Evolutionary conservation across 805 yeast species (phyloP), one percentile per base, ranked within the genome.

Genomic region (Hanseniaspora thailandica): DNA sequence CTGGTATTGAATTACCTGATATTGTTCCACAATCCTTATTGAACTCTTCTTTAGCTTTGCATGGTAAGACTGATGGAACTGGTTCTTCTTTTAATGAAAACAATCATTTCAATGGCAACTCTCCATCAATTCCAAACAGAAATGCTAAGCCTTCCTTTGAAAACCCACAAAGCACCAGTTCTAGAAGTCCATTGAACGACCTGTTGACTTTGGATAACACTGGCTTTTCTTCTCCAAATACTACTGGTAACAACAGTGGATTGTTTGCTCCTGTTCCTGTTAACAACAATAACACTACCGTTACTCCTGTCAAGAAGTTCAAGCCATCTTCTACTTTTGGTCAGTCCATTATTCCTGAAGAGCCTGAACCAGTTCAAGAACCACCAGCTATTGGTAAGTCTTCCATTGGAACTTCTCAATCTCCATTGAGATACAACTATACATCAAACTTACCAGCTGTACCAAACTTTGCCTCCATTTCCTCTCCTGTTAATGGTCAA

Each of bases 281-380:
- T 17, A 19, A 39, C 46, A 61, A 67, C 13, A 65, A 68, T 46
- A 57, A 69, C 10, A 33, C 26, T 36, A 31, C 25, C 20, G 60
- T 67, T 28, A 59, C 68, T 25, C 66, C 67, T 39, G 57, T 66
- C 7, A 69, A 67, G 56, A 67, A 69, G 43, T 90, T 89, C 68
- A 83, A 78, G 52, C 97, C 97, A 34, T 75, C 88, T 17, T 87
- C 96, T 0, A 69, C 76, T 10, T 90, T 89, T 71, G 97, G 97
- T 31, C 95, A 84, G 68, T 75, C 76, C 34, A 73, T 89, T 51
- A 67, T 71, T 26, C 68, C 65, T 43, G 68, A 66, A 51, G 65
- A 66, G 57, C 56, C 63, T 22, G 60, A 63, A 33, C 60, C 60
- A 35, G 52, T 49, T 7, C 58, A 52, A 39, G 49, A 47, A 28